Conservation (phyloP, 2,329 filamentous ascomycete species). For the Emmonsiellopsis sp. region DNA sequence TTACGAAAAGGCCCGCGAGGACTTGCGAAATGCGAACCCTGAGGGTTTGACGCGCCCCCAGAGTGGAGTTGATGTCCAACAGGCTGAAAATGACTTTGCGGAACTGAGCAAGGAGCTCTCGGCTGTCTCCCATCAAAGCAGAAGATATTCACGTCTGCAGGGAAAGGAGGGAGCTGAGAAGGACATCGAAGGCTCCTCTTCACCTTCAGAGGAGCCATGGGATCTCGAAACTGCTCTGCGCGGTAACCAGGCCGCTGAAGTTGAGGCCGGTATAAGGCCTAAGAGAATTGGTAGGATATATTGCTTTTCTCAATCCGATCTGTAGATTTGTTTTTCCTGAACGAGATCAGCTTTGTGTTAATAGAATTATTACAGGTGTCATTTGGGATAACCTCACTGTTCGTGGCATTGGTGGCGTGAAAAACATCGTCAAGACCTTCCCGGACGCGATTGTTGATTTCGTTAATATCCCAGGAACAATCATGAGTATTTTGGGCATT, state of each 20-base stretch:
- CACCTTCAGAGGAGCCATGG: slow-evolving; percentile 50
- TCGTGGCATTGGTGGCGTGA: slow-evolving; percentile 62
- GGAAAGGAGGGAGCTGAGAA: slow-evolving; percentile 18
- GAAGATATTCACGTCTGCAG: slow-evolving; percentile 24
- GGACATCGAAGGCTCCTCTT: slow-evolving; percentile 47
- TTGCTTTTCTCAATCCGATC: slow-evolving; percentile 1
- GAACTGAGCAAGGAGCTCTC: slow-evolving; percentile 33
- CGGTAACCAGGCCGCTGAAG: slow-evolving; percentile 61
- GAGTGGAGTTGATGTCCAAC: slow-evolving; percentile 38
- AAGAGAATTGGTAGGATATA: slow-evolving; percentile 56
- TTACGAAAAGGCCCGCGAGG: slow-evolving; percentile 24
- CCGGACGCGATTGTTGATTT: slow-evolving; percentile 68
- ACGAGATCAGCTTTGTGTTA: background rate
- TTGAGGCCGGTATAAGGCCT: slow-evolving; percentile 66
- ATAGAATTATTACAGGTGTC: slow-evolving; percentile 40
- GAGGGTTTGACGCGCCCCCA: slow-evolving; percentile 24
- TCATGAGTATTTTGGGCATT: slow-evolving; percentile 54
- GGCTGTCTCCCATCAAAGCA: slow-evolving; percentile 28
- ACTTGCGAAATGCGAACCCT: slow-evolving; percentile 22
- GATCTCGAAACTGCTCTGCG: slow-evolving; percentile 67
- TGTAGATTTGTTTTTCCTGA: background rate
- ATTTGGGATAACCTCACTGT: slow-evolving; percentile 72
- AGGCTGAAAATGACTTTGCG: slow-evolving; percentile 35
- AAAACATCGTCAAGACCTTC: slow-evolving; percentile 66
- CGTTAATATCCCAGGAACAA: slow-evolving; percentile 62